These are phyloP conservation scores for Backusella morwellensis DNA, from an alignment of 192 early-diverging fungal genomes.

Conservation along the genomic window DNA sequence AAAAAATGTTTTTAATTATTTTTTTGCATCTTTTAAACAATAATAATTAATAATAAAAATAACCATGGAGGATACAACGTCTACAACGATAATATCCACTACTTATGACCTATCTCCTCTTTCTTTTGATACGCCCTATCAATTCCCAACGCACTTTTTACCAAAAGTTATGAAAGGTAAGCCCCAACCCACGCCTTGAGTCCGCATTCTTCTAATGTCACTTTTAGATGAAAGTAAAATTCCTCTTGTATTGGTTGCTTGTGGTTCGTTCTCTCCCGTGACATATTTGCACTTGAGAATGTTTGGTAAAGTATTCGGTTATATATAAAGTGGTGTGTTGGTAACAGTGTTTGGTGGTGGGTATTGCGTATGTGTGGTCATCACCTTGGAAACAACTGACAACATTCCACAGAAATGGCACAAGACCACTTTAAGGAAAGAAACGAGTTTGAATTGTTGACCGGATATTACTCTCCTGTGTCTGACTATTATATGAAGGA, in stretches of 20 bases:
- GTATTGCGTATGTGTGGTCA: not conserved
- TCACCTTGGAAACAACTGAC: not conserved
- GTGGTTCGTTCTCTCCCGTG: slow-evolving; percentile 96
- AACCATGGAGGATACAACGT: not conserved
- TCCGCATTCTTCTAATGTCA: not conserved
- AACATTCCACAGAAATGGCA: slow-evolving; percentile 79
- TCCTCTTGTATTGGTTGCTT: slow-evolving; percentile 92
- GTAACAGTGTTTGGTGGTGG: not conserved
- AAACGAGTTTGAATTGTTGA: slow-evolving; percentile 82
- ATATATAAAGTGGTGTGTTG: not conserved
- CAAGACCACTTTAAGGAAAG: slow-evolving; percentile 80
- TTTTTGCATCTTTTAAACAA: not conserved
- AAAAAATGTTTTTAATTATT: not conserved
- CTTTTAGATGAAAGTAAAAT: slow-evolving; percentile 58
- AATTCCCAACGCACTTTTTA: slow-evolving; percentile 15
- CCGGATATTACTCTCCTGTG: slow-evolving; percentile 97
- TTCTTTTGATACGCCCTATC: slow-evolving; percentile 15
- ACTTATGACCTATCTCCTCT: not conserved
- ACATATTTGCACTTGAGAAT: slow-evolving; percentile 98
- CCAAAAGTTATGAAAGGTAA: slow-evolving; percentile 20
- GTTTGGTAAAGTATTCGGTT: slow-evolving; percentile 75
- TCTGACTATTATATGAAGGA: slow-evolving; percentile 92
- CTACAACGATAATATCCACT: not conserved
- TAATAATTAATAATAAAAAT: not conserved
- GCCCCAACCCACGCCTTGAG: not conserved